Conservation (phyloP, 1,139 yeast genomes). For the Candida labiduridarum region DNA sequence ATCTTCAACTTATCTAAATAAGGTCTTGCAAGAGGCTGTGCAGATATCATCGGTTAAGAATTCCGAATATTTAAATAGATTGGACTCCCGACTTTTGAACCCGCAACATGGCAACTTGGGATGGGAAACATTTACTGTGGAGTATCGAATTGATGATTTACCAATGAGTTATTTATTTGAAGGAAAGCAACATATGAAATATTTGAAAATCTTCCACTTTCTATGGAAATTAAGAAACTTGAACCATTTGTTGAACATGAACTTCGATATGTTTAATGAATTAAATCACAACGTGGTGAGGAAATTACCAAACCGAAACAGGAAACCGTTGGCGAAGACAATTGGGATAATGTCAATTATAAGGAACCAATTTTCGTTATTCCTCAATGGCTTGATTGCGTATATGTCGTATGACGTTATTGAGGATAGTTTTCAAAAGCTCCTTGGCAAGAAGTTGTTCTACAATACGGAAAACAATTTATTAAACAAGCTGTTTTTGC, state of each 20-base stretch:
- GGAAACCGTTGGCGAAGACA: not conserved
- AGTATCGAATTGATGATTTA: slow-evolving; percentile 63
- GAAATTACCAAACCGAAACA: slow-evolving; percentile 1
- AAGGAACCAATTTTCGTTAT: slow-evolving; percentile 47
- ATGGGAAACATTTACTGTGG: slow-evolving; percentile 94
- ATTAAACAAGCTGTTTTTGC: slow-evolving; percentile 14
- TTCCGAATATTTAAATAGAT: slow-evolving; percentile 31
- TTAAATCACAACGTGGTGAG: slow-evolving; percentile 32
- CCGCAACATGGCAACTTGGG: slow-evolving; percentile 64
- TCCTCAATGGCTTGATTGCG: slow-evolving; percentile 43
- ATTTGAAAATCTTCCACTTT: slow-evolving; percentile 81
- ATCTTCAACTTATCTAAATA: slow-evolving; percentile 67
- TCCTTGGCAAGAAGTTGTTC: slow-evolving; percentile 25
- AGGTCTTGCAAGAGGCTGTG: slow-evolving; percentile 67
- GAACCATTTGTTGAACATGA: slow-evolving; percentile 50
- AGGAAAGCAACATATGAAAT: slow-evolving; percentile 40
- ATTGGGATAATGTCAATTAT: slow-evolving; percentile 24
- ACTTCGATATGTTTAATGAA: slow-evolving; percentile 21
- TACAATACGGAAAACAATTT: slow-evolving; percentile 16
- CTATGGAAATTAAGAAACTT: slow-evolving; percentile 78
- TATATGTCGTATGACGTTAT: slow-evolving; percentile 53
- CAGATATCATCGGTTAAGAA: slow-evolving; percentile 60
- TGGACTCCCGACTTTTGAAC: slow-evolving; percentile 83
- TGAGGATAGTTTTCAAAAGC: slow-evolving; percentile 38
- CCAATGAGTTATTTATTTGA: slow-evolving; percentile 41